Evolutionary conservation across 495 filamentous ascomycete species (phyloP), one percentile per base, ranked within the genome.

Genomic region (Apiosordaria backusii): DNA sequence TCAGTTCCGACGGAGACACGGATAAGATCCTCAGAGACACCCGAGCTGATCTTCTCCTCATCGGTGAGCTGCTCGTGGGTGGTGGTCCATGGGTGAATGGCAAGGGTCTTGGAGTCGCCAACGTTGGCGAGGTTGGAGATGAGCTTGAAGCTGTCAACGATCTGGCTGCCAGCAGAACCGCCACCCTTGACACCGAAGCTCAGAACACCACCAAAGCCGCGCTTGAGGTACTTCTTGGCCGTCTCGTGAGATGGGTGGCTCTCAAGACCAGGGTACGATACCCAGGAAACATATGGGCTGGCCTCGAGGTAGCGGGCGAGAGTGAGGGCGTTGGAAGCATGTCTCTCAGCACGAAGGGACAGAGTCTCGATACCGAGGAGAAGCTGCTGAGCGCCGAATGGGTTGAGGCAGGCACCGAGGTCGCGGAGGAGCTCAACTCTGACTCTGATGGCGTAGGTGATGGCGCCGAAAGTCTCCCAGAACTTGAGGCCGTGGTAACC

Each of bases 401-500:
- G 93, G 80, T 96, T 98, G 68, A 99, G 76, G 45, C 87, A 83
- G 3, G 89, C 82, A 29, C 95, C 95, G 1, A 98, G 76, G 76
- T 99, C 95, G 70, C 96, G 88, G 61, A 97, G 85, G 65, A 97
- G 89, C 82, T 98, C 82, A 52, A 82, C 81, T 21, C 92, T 88
- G 23, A 90, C 86, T 5, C 91, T 86, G 72, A 97, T 92, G 54
- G 89, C 89, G 71, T 90, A 98, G 21, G 92, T 86, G 70, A 95
- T 87, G 24, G 87, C 77, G 3, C 96, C 96, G 70, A 97, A 98
- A 0, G 93, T 95, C 71, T 98, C 96, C 89, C 89, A 97, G 85
- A 98, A 97, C 75, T 93, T 96, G 64, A 99, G 84, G 4, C 96
- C 95, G 77, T 98, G 95, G 79, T 97, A 99, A 19, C 96, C 94